Percentiles rank a stretch among this genome's conserved stretches.
phyloP scores from a whole-genome alignment of 2,329 filamentous ascomycete species.

The Escovopsis weberi region DNA sequence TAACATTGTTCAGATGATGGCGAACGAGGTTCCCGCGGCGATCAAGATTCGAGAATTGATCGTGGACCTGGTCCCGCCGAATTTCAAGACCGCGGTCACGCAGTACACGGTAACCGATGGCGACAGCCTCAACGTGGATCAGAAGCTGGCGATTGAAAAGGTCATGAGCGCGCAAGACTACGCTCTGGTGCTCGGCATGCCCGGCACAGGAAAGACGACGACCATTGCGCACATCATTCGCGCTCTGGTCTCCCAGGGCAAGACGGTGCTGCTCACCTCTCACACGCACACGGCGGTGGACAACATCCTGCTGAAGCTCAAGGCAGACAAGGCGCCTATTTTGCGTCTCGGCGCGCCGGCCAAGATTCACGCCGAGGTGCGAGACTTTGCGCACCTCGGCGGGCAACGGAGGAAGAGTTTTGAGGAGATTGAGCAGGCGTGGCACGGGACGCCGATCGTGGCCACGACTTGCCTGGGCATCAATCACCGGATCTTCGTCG shows the following conservation, averaged over 20 bases:
- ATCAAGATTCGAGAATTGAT: slow-evolving; percentile 63
- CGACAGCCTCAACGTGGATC: slow-evolving; percentile 69
- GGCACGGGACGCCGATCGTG: slow-evolving; percentile 77
- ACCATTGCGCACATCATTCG: slow-evolving; percentile 96
- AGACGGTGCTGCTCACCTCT: slow-evolving; percentile 83
- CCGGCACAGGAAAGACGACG: slow-evolving; percentile 93
- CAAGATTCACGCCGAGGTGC: slow-evolving; percentile 80
- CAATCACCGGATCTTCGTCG: slow-evolving; percentile 75
- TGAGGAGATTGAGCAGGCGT: slow-evolving; percentile 70
- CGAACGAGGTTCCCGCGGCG: slow-evolving; percentile 56
- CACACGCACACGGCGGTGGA: slow-evolving; percentile 97
- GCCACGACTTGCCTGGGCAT: slow-evolving; percentile 91
- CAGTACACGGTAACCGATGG: slow-evolving; percentile 48
- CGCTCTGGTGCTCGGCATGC: slow-evolving; percentile 95
- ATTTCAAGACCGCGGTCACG: slow-evolving; percentile 53
- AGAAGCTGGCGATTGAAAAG: slow-evolving; percentile 74
- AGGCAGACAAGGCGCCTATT: slow-evolving; percentile 60
- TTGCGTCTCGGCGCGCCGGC: slow-evolving; percentile 72
- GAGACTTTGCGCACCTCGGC: slow-evolving; percentile 69
- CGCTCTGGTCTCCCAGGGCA: slow-evolving; percentile 73
- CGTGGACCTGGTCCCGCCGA: slow-evolving; percentile 59
- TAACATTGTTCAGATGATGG: slow-evolving; percentile 88
- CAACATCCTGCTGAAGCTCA: slow-evolving; percentile 91
- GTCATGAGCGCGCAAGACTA: slow-evolving; percentile 95
- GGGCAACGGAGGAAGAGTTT: slow-evolving; percentile 59